Base-by-base conservation (phyloP, 202 grass and related monocot species). In the Schoenoplectus triqueter region DNA sequence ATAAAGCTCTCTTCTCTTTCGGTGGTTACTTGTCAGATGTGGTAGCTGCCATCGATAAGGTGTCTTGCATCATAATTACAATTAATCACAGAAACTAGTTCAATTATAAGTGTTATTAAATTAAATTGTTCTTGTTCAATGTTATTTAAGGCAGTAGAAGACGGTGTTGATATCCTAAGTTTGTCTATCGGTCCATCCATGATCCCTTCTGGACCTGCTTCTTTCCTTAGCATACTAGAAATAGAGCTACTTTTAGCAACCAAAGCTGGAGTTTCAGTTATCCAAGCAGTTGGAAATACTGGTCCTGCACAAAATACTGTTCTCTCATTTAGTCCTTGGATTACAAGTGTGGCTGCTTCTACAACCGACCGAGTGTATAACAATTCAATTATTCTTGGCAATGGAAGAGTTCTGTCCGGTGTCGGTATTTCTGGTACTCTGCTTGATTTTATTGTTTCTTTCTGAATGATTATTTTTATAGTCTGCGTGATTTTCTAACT, bases 301-400 rank as follows among this genome's bases (percentile, higher is more conserved):
- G 93, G 93, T 14, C 95, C 93, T 13, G 87, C 89, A 69, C 81
- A 72, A 15, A 95, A 87, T 73, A 87, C 91, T 70, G 42, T 98
- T 65, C 88, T 94, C 62, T 98, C 92, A 3, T 98, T 98, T 85
- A 98, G 95, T 82, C 95, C 95, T 79, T 98, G 95, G 95, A 95
- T 95, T 84, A 91, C 84, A 75, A 98, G 91, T 80, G 91, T 98
- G 19, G 93, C 88, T n/a, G 95, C 91, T 87, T 98, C 93, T 2
- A 82, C 77, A n/a, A 95, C 90, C 7, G 91, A 95, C 40, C 86
- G 93, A 47, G 77, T 85, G 78, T 98, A 98, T 64, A 93, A 90
- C 76, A 95, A 94, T 73, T 86, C 88, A 44, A 79, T 94, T 69
- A 63, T 92, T 78, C 88, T 79, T 84, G 95, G 91, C 79, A 89